Base-by-base conservation (phyloP, 371 early-diverging fungal species). In the Mucor ambiguus region DNA sequence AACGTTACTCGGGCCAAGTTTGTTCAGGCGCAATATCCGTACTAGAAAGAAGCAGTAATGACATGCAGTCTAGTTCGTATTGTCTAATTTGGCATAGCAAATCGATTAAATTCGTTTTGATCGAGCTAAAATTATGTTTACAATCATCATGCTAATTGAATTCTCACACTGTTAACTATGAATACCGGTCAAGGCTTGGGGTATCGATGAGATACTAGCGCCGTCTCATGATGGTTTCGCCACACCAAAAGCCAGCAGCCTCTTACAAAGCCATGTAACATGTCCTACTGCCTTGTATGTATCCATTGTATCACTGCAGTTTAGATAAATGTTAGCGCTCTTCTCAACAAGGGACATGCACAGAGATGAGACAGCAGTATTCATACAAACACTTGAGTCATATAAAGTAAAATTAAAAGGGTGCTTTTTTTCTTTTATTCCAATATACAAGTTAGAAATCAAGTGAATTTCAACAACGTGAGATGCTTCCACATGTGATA, bases 401-500 rank as follows among this genome's bases (percentile, higher is more conserved):
- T 52, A 5, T 14, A 11, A 28, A 52, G 16, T 28, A 52, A 18
- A 18, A 41, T 41, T 5, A 18, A 41, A 4, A 33, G 9, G 33
- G 16, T 18, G 1, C 2, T 18, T 0, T 41, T 41, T 18, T 41
- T 28, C 24, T 28, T 52, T 52, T 52, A 46, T 46, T 46, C 46
- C 8, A 10, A 14, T 52, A 24, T 52, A 28, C 28, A 52, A 14
- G 28, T 52, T 52, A 24, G 28, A 52, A 52, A 28, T 3, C 52
- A 26, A 52, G 28, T 52, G 28, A 46, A 20, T 2, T 46, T 46
- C 46, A 46, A 22, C 24, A 46, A 46, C 20, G 52, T 56, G 33
- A 32, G 56, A 32, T 20, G 5, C 1, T 33, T 56, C 56, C 20
- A 29, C 58, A 58, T 58, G 58, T 58, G 58, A 58, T 37, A 58